A percentile compares a stretch with the other conserved stretches of the same genome.
Evolutionary conservation across 2,329 filamentous ascomycete species (phyloP).

Genomic region (Hymenoscyphus fructigenus): DNA sequence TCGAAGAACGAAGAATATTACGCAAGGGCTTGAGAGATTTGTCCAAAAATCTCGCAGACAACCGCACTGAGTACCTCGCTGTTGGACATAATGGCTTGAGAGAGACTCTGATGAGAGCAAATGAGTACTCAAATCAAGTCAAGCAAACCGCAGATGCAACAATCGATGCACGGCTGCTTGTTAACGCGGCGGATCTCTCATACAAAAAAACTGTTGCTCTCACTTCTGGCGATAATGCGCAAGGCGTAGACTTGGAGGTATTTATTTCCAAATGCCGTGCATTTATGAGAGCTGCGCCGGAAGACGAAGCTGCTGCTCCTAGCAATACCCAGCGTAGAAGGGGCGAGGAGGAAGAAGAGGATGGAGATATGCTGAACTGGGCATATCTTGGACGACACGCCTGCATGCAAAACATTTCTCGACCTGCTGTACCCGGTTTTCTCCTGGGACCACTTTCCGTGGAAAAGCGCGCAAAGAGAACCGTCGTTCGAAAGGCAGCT

Average conservation of each 20-base stretch:
- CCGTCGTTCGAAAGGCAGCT: constrained; percentile 64
- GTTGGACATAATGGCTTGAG: constrained; percentile 63
- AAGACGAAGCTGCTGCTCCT: constrained; percentile 52
- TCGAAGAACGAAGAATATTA: constrained; percentile 68
- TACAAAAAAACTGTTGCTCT: constrained; percentile 75
- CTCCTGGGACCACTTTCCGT: constrained; percentile 85
- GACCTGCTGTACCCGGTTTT: constrained; percentile 79
- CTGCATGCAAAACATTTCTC: constrained; percentile 68
- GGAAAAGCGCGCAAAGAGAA: constrained; percentile 76
- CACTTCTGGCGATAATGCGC: constrained; percentile 67
- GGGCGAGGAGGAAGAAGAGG: constrained; percentile 63
- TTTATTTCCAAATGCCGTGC: constrained; percentile 87
- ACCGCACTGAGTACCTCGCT: constrained; percentile 68
- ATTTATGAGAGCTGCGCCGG: constrained; percentile 72
- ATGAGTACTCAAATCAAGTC: constrained; percentile 64
- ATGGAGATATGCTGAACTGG: constrained; percentile 84
- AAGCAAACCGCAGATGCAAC: constrained; percentile 89
- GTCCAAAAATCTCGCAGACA: constrained; percentile 59
- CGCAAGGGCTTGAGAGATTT: constrained; percentile 70
- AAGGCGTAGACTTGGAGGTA: constrained; percentile 84
- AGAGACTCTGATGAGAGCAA: constrained; percentile 64
- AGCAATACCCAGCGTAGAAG: constrained; percentile 41
- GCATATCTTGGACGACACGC: constrained; percentile 75
- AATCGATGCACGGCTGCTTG: constrained; percentile 83
- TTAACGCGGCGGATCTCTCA: constrained; percentile 76